Evolutionary conservation across 2,329 filamentous ascomycete genomes (phyloP), one percentile per base, ranked within the genome.

Genomic region (Fusarium buharicum): DNA sequence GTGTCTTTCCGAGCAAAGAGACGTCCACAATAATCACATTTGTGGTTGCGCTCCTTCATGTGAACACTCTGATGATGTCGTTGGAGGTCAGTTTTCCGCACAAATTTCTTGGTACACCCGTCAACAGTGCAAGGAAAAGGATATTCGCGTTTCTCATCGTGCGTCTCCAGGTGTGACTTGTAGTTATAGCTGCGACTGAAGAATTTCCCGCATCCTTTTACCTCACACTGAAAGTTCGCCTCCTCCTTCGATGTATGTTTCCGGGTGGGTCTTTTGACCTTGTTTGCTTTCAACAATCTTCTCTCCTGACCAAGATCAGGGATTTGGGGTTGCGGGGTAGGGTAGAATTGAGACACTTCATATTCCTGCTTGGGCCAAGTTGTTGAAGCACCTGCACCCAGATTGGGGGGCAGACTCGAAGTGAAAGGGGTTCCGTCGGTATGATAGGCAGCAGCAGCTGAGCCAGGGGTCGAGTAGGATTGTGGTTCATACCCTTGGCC

Each of bases 181-280:
- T 89, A 92, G 76, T 96, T 96, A 79, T 94, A 96, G 69, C 86
- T 89, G 60, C 93, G 83, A 64, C 91, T 91, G 73, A 96, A 96
- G 14, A 89, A 84, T 74, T 90, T 91, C 7, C 89, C 88, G 71
- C 93, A 97, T 2, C 87, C 81, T 55, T 87, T 82, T 31, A 87
- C 79, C 50, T 82, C 79, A 72, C 93, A 96, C 62, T 85, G 82
- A 74, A 86, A 90, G 67, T 87, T 91, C 50, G 89, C 90, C 67
- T 91, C 88, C 62, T 89, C 88, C 55, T 83, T 84, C 16, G 87
- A 87, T 3, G 86, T 89, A 67, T 84, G 80, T 67, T 82, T 83
- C 38, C 85, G 80, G 16, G 79, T 76, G 12, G 75, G 71, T 63
- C 75, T 73, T 64, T 70, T 76, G 14, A 71, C 74, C 57, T 53